Percentiles rank a stretch among this genome's conserved stretches.
Conservation (phyloP, 768 basidiomycete genomes). For the Suillus sp. region DNA sequence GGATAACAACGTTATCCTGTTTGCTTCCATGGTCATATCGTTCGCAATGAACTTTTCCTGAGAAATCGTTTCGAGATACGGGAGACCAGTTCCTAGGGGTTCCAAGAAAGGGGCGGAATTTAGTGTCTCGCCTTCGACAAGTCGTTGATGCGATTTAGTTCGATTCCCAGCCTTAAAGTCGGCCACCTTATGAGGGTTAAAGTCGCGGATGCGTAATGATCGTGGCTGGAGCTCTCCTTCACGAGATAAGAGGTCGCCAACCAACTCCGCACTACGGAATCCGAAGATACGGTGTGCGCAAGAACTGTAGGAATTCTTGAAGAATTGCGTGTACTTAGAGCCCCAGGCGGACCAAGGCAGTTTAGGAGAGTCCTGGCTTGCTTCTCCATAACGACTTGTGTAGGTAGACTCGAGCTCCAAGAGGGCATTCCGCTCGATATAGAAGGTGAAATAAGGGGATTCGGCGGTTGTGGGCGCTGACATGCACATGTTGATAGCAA, state of each 20-base stretch:
- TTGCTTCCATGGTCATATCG: background rate
- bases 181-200: background rate
- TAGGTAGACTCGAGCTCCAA: background rate
- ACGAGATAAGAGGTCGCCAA: background rate
- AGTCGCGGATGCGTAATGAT: background rate
- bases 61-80: background rate
- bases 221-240: background rate
- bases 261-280: background rate
- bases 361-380: background rate
- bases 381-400: background rate
- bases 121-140: background rate
- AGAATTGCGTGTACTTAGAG: background rate
- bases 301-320: background rate
- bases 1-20: background rate
- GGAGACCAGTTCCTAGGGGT: background rate
- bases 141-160: background rate
- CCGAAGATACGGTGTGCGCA: background rate
- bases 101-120: background rate
- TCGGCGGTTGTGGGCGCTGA: background rate
- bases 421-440: background rate
- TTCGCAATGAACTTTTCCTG: background rate
- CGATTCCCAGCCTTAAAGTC: background rate
- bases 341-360: constrained; percentile 4
- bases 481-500: background rate
- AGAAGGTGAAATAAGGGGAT: background rate